phyloP scores from a whole-genome alignment of 2,329 filamentous ascomycete species.

The Monilinia fructicola region DNA sequence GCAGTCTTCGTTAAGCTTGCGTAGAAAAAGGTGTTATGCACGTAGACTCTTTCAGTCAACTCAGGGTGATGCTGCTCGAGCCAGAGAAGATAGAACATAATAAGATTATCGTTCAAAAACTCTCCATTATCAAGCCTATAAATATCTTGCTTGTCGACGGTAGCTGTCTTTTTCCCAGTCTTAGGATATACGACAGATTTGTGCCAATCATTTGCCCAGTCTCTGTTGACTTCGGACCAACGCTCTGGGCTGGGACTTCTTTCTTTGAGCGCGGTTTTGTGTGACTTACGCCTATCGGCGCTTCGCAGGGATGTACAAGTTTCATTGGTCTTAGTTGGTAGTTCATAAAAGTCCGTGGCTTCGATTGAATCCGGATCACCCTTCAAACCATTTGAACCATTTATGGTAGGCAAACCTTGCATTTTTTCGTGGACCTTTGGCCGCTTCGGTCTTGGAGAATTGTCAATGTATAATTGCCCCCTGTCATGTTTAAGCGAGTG shows the following conservation, averaged over 20 bases:
- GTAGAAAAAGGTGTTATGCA: slow-evolving; percentile 94
- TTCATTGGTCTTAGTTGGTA: background rate
- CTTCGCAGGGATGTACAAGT: slow-evolving; percentile 28
- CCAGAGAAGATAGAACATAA: slow-evolving; percentile 81
- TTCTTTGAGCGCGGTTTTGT: slow-evolving; percentile 10
- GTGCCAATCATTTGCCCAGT: slow-evolving; percentile 55
- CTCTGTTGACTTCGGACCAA: slow-evolving; percentile 54
- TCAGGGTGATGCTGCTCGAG: slow-evolving; percentile 60
- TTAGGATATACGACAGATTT: slow-evolving; percentile 62
- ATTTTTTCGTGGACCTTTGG: slow-evolving; percentile 9
- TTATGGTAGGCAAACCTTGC: background rate
- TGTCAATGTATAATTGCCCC: background rate
- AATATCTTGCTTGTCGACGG: slow-evolving; percentile 71
- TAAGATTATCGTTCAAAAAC: slow-evolving; percentile 89
- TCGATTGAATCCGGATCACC: background rate
- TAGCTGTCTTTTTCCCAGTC: slow-evolving; percentile 59
- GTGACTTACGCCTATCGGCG: background rate
- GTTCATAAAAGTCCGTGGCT: slow-evolving; percentile 12
- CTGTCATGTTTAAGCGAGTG: background rate
- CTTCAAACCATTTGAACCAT: background rate
- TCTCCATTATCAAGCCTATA: slow-evolving; percentile 76
- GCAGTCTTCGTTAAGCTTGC: slow-evolving; percentile 65
- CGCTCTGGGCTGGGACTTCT: slow-evolving; percentile 35
- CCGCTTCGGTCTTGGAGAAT: slow-evolving; percentile 1
- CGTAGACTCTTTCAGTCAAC: slow-evolving; percentile 67